Conservation (phyloP, 257 asterid species). For the Thymus mandschuricus region DNA sequence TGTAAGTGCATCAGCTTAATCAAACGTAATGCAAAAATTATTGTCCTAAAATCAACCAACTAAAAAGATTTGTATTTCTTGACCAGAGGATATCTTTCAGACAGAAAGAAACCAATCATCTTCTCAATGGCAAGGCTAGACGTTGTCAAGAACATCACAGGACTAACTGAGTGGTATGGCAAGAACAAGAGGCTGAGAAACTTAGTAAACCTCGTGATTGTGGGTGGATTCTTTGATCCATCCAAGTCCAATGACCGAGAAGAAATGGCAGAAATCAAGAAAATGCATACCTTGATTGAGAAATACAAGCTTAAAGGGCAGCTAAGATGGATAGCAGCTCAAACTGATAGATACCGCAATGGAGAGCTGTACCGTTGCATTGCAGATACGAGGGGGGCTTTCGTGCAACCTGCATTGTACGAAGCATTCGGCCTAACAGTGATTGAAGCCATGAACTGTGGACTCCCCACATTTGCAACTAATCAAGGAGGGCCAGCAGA, state of each 20-base stretch:
- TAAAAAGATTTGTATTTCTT: conserved; percentile 26
- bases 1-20: conserved; percentile 51
- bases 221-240: conserved; percentile 81
- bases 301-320: conserved; percentile 74
- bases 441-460: conserved; percentile 90
- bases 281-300: conserved; percentile 72
- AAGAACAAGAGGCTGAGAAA: conserved; percentile 59
- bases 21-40: conserved; percentile 3
- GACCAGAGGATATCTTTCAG: conserved; percentile 74
- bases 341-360: conserved; percentile 75
- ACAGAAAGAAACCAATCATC: conserved; percentile 69
- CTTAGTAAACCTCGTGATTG: conserved; percentile 78
- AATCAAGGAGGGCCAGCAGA: conserved; percentile 96
- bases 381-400: conserved; percentile 87
- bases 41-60: neutral
- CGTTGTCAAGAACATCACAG: conserved; percentile 73
- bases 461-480: conserved; percentile 87
- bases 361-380: conserved; percentile 77
- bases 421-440: conserved; percentile 92
- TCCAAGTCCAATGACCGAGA: conserved; percentile 82
- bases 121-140: conserved; percentile 93
- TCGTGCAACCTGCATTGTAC: conserved; percentile 83
- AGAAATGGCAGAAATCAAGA: conserved; percentile 85
- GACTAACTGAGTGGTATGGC: conserved; percentile 86
- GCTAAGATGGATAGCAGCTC: conserved; percentile 92